These are phyloP conservation scores for Pythium aristosporum DNA, from an alignment of 352 stramenopile genomes.

Conservation along the genomic window DNA sequence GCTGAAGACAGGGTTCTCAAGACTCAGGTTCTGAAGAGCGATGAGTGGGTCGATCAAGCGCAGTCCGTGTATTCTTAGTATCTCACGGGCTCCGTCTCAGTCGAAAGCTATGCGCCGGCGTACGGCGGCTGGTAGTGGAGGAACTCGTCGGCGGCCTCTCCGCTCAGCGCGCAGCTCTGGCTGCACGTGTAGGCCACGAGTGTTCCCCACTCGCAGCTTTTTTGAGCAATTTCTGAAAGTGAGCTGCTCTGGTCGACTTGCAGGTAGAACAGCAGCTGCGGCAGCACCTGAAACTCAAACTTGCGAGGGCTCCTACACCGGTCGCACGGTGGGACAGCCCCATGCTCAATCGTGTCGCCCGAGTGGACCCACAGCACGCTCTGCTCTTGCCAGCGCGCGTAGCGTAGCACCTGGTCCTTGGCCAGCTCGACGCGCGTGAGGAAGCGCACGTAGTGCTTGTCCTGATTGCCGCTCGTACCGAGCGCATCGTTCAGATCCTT, in stretches of 20 bases:
- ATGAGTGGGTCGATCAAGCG: background rate
- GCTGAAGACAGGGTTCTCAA: constrained; percentile 4
- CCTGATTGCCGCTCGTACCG: constrained; percentile 54
- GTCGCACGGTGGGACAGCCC: constrained; percentile 65
- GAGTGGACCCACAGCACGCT: constrained; percentile 89
- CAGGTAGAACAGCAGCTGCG: constrained; percentile 93
- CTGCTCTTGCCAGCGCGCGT: constrained; percentile 87
- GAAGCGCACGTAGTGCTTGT: constrained; percentile 80
- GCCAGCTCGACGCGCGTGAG: constrained; percentile 78
- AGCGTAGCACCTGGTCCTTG: constrained; percentile 87
- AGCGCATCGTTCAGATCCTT: constrained; percentile 74
- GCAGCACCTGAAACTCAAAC: constrained; percentile 96
- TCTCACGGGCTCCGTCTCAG: background rate
- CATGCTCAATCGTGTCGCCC: constrained; percentile 34
- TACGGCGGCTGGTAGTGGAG: constrained; percentile 78
- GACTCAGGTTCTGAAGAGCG: constrained; percentile 5
- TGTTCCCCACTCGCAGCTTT: constrained; percentile 90
- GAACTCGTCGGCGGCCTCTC: constrained; percentile 59
- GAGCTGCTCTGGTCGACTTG: constrained; percentile 68
- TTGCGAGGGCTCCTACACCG: constrained; percentile 78
- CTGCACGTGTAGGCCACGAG: constrained; percentile 93
- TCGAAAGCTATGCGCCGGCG: constrained; percentile 32
- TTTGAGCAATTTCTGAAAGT: constrained; percentile 47
- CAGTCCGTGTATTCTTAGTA: constrained; percentile 14
- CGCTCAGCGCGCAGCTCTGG: constrained; percentile 79